Evolutionary conservation across 495 filamentous ascomycete genomes (phyloP).

Genomic region (Neurospora pannonica): DNA sequence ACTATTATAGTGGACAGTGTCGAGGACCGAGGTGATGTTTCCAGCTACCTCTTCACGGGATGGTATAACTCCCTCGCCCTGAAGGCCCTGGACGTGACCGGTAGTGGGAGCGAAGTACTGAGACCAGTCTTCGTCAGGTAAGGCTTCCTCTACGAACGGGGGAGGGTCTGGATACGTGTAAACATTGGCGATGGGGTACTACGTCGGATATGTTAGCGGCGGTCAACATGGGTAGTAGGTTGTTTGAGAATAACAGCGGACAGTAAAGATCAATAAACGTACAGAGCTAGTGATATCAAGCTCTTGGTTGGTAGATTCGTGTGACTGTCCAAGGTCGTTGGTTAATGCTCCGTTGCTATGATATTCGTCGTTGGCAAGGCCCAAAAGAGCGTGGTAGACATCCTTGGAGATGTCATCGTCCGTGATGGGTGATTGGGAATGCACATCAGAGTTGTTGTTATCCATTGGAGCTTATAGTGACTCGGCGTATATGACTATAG

Average conservation of each 20-base stretch:
- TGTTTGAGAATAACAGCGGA: too few species aligned
- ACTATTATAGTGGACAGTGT: background rate
- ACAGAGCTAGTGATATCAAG: background rate
- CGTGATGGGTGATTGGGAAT: background rate
- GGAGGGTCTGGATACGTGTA: background rate
- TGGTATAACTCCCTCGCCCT: fast-evolving
- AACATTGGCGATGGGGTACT: background rate
- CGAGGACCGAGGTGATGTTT: background rate
- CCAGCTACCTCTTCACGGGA: fast-evolving
- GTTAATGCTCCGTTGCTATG: too few species aligned
- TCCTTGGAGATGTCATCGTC: background rate
- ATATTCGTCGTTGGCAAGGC: too few species aligned
- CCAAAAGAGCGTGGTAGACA: background rate
- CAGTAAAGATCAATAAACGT: too few species aligned
- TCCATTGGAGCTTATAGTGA: background rate
- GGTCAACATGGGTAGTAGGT: background rate
- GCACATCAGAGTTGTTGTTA: background rate
- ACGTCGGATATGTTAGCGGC: background rate
- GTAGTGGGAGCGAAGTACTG: background rate
- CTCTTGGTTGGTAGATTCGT: background rate
- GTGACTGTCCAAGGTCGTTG: too few species aligned
- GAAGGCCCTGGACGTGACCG: background rate
- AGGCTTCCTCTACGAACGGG: background rate
- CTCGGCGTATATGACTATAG: background rate
- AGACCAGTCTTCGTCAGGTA: background rate